phyloP scores from a whole-genome alignment of 163 green algal species.

The Coccomyxa subellipsoidea region DNA sequence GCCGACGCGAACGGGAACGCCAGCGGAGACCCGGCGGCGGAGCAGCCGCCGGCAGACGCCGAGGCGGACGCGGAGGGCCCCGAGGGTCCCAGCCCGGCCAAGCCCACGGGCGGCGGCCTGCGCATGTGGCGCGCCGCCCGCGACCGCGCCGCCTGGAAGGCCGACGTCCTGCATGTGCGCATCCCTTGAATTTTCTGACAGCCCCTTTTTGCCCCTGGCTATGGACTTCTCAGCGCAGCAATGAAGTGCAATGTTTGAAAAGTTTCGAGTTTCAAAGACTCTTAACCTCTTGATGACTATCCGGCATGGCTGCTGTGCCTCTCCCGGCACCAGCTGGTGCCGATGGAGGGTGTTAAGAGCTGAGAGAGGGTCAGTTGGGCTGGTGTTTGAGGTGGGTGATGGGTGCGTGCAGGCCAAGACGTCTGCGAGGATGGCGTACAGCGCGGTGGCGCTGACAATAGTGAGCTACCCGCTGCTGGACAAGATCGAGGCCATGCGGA shows the following conservation, averaged over 20 bases:
- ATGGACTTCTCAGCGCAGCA: too few relatives aligned
- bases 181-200: too few relatives aligned
- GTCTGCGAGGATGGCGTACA: neutral
- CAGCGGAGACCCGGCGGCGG: neutral
- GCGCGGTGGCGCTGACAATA: neutral
- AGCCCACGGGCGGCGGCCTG: neutral
- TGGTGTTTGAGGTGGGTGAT: neutral
- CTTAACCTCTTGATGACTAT: too few relatives aligned
- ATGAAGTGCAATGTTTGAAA: too few relatives aligned
- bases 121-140: constrained; percentile 1
- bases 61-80: neutral
- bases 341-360: too few relatives aligned
- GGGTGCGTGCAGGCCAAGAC: neutral
- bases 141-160: neutral
- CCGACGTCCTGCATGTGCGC: neutral
- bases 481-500: neutral
- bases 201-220: too few relatives aligned
- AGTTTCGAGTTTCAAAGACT: too few relatives aligned
- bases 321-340: too few relatives aligned
- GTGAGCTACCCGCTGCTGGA: constrained; percentile 3
- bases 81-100: neutral
- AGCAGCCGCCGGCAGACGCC: neutral
- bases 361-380: neutral
- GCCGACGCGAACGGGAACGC: neutral
- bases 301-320: too few relatives aligned